Percentiles rank a stretch among this genome's conserved stretches.
Conservation (phyloP, 2,329 filamentous ascomycete species). For the Trichophaea hybrida region DNA sequence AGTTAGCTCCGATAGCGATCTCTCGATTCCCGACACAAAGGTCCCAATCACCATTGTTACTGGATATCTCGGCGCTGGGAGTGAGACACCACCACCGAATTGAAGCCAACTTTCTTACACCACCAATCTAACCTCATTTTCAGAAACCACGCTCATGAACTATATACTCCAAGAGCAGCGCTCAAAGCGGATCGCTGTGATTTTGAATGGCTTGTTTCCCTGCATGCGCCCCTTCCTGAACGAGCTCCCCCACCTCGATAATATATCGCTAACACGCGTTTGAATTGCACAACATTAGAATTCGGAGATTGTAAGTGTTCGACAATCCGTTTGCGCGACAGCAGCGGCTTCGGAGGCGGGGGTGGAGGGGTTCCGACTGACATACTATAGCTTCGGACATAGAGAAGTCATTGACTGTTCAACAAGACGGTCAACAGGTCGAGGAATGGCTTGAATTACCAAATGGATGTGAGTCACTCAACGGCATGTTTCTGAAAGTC, state of each 20-base stretch:
- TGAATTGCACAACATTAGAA: slow-evolving; percentile 37
- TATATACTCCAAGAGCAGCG: slow-evolving; percentile 91
- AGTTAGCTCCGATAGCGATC: slow-evolving; percentile 29
- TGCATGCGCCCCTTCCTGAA: slow-evolving; percentile 6
- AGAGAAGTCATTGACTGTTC: slow-evolving; percentile 88
- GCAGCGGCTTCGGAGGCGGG: slow-evolving; percentile 1
- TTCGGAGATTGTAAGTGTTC: slow-evolving; percentile 58
- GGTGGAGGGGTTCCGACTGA: background rate
- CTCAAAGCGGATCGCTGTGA: slow-evolving; percentile 95
- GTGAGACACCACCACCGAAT: slow-evolving; percentile 55
- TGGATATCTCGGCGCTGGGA: slow-evolving; percentile 86
- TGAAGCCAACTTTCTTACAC: background rate
- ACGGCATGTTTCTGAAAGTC: background rate
- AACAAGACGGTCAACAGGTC: slow-evolving; percentile 64
- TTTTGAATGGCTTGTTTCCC: slow-evolving; percentile 60
- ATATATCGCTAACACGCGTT: background rate
- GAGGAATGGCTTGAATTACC: slow-evolving; percentile 93
- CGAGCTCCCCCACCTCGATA: background rate
- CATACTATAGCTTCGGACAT: slow-evolving; percentile 63
- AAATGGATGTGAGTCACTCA: slow-evolving; percentile 54
- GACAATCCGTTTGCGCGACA: background rate
- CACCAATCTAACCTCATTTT: background rate
- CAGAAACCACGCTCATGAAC: slow-evolving; percentile 43
- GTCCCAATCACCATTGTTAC: slow-evolving; percentile 79
- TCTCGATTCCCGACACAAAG: slow-evolving; percentile 35